A percentile compares a stretch with the other conserved stretches of the same genome.
These are phyloP conservation scores for Diaporthe humulicola DNA, from an alignment of 2,329 filamentous ascomycete species.

Conservation along the genomic window DNA sequence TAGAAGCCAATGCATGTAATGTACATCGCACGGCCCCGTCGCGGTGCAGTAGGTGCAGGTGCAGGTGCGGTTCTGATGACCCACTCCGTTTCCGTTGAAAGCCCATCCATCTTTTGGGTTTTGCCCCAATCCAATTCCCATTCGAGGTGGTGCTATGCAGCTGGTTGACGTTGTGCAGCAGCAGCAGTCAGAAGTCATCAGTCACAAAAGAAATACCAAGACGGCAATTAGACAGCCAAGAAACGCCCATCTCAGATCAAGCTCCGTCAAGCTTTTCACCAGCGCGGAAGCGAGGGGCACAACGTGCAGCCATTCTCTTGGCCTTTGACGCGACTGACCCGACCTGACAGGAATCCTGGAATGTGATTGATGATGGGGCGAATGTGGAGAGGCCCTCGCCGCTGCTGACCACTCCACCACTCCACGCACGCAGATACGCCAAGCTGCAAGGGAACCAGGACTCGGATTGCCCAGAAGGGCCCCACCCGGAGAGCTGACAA, in stretches of 20 bases:
- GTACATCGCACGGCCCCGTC: constrained; percentile 6
- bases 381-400: neutral
- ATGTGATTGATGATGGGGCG: constrained; percentile 17
- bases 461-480: neutral
- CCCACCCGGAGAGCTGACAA: neutral
- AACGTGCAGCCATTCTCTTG: constrained; percentile 23
- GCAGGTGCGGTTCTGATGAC: neutral
- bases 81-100: neutral
- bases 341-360: constrained; percentile 6
- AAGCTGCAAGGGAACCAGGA: neutral
- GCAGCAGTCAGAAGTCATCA: neutral
- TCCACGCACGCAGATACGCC: neutral
- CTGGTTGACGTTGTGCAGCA: neutral
- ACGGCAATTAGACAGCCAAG: constrained; percentile 18
- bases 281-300: neutral
- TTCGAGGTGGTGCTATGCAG: neutral
- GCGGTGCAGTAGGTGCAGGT: constrained; percentile 1
- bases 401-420: neutral
- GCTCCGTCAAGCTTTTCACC: constrained; percentile 22
- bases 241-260: constrained; percentile 5
- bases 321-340: neutral
- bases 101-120: neutral
- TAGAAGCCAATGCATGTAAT: constrained; percentile 1
- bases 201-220: constrained; percentile 14
- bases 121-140: neutral